Evolutionary conservation across 2,329 filamentous ascomycete genomes (phyloP), one percentile per base, ranked within the genome.

Genomic region (Alternaria triticimaculans): DNA sequence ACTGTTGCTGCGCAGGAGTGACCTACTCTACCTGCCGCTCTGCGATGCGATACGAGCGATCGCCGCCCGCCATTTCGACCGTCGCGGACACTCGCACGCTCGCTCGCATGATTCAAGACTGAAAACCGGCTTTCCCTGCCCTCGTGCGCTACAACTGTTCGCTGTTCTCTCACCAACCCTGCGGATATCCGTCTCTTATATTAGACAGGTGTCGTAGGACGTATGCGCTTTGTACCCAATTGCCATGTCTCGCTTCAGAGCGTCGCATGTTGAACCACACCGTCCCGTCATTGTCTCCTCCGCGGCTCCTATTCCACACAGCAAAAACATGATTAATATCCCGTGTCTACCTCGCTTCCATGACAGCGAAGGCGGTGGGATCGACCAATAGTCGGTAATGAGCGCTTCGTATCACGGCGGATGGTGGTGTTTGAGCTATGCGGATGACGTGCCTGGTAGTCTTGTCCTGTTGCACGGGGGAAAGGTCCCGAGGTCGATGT

Each of bases 61-160:
- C 54, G 55, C 48, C 55, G 44, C 50, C 21, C 25, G 3, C 41
- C n/a, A 28, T 37, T 14, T 14, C 51, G 12, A 41, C 28, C 14
- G 41, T 37, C 18, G 50, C 50, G 30, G 43, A 14, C 28, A 14
- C 53, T 28, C 21, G 10, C 28, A 18, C 53, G 28, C 14, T 21
- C 23, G 41, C 51, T 28, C 15, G 18, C 41, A 59, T 54, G 55
- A 48, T 30, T 46, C 48, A 20, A 18, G 54, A 21, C 12, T 8
- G 8, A 55, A 68, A 68, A 61, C 61, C 51, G 64, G 64, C 64
- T 64, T 64, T 64, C 58, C 62, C 41, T 26, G 30, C 30, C 54
- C 28, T 43, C n/a, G 15, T 45, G 25, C 46, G 53, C 53, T 55
- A 30, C 55, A 51, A 53, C 30, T 53, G 45, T 46, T 28, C 56